Evolutionary conservation across 1,284 basidiomycete species (phyloP).

Genomic region (Amylostereum chailletii): DNA sequence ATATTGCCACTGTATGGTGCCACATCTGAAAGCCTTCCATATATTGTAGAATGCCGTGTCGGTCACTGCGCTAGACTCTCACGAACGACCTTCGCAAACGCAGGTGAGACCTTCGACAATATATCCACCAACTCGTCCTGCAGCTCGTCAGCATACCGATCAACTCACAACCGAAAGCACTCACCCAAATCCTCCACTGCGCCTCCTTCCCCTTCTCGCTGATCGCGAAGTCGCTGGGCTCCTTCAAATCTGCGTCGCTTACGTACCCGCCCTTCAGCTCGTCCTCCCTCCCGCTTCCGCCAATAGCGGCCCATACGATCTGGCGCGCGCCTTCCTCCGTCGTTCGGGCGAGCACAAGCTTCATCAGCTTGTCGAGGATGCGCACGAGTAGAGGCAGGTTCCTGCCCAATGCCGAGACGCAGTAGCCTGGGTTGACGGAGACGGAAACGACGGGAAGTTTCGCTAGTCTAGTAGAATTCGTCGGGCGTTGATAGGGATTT

Average conservation of each 20-base stretch:
- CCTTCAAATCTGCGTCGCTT: conserved; percentile 17
- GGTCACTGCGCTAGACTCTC: background rate
- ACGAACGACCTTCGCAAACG: background rate
- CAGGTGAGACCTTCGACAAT: conserved; percentile 16
- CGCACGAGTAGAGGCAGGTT: conserved; percentile 6
- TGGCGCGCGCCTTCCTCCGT: conserved; percentile 33
- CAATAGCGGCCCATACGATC: conserved; percentile 32
- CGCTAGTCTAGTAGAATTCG: too few species aligned
- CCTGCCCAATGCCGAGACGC: conserved; percentile 31
- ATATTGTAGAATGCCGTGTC: too few species aligned
- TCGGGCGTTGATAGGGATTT: too few species aligned
- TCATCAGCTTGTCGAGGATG: conserved; percentile 15
- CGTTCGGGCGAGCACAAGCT: conserved; percentile 18
- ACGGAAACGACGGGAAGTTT: conserved; percentile 15
- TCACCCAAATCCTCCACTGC: conserved; percentile 35
- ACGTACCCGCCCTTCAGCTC: conserved; percentile 31
- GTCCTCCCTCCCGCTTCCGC: conserved; percentile 15
- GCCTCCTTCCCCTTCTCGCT: conserved; percentile 29
- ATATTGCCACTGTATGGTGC: too few species aligned
- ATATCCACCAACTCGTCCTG: conserved; percentile 25
- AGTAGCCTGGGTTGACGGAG: conserved; percentile 42
- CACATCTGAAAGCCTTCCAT: too few species aligned
- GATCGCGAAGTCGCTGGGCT: conserved; percentile 37
- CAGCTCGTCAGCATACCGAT: background rate
- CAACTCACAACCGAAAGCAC: conserved; percentile 7